phyloP scores from a whole-genome alignment of 2,329 filamentous ascomycete genomes.

The Fusarium fujikuroi region DNA sequence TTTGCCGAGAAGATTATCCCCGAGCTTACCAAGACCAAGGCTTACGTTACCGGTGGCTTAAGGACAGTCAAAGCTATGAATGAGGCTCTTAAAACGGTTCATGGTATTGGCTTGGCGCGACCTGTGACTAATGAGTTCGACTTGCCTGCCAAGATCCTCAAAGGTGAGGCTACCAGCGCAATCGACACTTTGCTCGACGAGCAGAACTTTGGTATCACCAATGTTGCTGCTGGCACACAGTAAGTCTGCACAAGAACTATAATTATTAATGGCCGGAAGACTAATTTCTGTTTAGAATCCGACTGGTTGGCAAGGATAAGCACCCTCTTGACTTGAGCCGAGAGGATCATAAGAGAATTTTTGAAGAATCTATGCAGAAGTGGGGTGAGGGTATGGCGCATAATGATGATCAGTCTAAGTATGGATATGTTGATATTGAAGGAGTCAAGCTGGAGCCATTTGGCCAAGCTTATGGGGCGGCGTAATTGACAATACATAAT shows the following conservation, averaged over 20 bases:
- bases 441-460: slow-evolving; percentile 48
- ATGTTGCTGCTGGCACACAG: slow-evolving; percentile 48
- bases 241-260: slow-evolving; percentile 24
- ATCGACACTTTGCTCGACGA: slow-evolving; percentile 60
- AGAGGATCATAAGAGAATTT: slow-evolving; percentile 46
- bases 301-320: slow-evolving; percentile 51
- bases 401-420: slow-evolving; percentile 47
- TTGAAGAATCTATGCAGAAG: slow-evolving; percentile 44
- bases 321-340: slow-evolving; percentile 69
- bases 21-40: slow-evolving; percentile 60
- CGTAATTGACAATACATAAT: neutral
- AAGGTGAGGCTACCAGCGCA: slow-evolving; percentile 54
- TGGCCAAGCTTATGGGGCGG: slow-evolving; percentile 42
- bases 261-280: accelerated
- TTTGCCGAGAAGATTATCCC: slow-evolving; percentile 65
- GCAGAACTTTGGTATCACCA: slow-evolving; percentile 58
- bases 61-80: slow-evolving; percentile 67
- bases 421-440: slow-evolving; percentile 47
- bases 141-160: slow-evolving; percentile 42
- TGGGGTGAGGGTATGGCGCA: slow-evolving; percentile 47
- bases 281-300: slow-evolving; percentile 37
- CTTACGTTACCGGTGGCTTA: slow-evolving; percentile 69
- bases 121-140: slow-evolving; percentile 44
- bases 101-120: slow-evolving; percentile 67
- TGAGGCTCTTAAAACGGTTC: slow-evolving; percentile 64